These are phyloP conservation scores for Mycena epipterygia DNA, from an alignment of 768 basidiomycete genomes.

Conservation along the genomic window DNA sequence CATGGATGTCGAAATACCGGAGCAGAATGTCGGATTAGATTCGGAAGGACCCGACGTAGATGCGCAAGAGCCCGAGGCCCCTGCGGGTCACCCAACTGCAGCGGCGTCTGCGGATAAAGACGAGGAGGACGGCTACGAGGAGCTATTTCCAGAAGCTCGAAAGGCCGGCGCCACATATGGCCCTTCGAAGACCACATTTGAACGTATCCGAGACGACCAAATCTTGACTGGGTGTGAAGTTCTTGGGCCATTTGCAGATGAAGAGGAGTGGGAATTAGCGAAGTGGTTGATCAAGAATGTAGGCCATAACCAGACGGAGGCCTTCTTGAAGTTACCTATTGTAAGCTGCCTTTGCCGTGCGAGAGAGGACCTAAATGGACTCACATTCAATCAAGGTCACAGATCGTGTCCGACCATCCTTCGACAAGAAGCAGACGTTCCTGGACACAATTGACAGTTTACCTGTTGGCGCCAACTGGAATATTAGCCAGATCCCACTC, in stretches of 20 bases:
- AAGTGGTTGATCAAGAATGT: too few relatives aligned
- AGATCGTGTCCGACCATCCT: slow-evolving; percentile 30
- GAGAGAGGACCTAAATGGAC: too few relatives aligned
- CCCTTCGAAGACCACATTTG: too few relatives aligned
- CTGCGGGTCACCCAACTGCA: neutral
- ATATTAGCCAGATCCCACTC: slow-evolving; percentile 25
- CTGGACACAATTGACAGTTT: slow-evolving; percentile 35
- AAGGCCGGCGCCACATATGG: neutral
- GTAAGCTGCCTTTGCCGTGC: too few relatives aligned
- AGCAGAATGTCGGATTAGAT: neutral
- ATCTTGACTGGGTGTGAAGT: too few relatives aligned
- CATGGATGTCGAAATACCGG: neutral
- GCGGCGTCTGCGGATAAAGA: neutral
- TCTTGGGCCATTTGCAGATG: too few relatives aligned
- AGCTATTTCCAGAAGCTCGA: neutral
- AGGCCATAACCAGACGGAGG: too few relatives aligned
- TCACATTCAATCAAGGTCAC: neutral
- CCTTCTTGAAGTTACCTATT: slow-evolving; percentile 8
- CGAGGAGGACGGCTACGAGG: neutral
- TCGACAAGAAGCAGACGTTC: slow-evolving; percentile 36
- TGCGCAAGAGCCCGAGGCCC: neutral
- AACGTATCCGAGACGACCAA: too few relatives aligned
- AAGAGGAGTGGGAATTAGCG: too few relatives aligned
- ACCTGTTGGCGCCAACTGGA: slow-evolving; percentile 30
- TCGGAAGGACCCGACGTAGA: neutral